Evolutionary conservation across 2,329 filamentous ascomycete genomes (phyloP), one percentile per base, ranked within the genome.

Genomic region (Bertia moriformis): DNA sequence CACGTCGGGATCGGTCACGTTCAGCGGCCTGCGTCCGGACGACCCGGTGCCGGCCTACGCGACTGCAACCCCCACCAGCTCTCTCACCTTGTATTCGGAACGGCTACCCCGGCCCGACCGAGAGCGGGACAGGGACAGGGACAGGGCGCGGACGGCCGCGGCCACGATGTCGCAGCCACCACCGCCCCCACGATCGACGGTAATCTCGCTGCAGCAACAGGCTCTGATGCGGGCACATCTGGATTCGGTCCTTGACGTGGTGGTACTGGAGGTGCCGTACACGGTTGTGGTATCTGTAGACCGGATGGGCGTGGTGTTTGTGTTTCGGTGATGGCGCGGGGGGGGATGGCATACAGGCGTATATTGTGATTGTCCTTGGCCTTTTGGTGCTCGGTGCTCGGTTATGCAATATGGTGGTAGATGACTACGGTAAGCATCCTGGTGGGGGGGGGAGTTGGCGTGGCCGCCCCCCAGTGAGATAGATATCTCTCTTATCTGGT

Each of bases 241-340:
- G 50, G 91, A 98, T 59, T 78, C 78, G 3, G 78, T 98, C 42
- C 72, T 83, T 51, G 89, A 96, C 60, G 78, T 95, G 47, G 82
- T 82, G n/a, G 62, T 96, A 51, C 58, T 98, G 48, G 86, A 95
- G 62, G 69, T 74, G 46, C 91, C 91, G 18, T 95, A 93, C 57
- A 83, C 82, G 3, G 95, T 96, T 85, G 82, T 88, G 22, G 69
- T 96, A 38, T 93, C 83, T 47, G 88, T 83, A 40, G 91, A 98
- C 64, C 69, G 89, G 49, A 83, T 80, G 29, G 91, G 91, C 1
- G 79, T 89, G 55, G 77, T 96, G 36, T 93, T 91, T 66, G 78
- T 95, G 39, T 93, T 79, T 41, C 22, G n/a, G 22, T 27, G n/a
- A n/a, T n/a, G 22, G 22, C 7, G 22, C 22, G 22, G n/a, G n/a